Evolutionary conservation across 805 yeast species (phyloP).

Genomic region (Candida ficus): DNA sequence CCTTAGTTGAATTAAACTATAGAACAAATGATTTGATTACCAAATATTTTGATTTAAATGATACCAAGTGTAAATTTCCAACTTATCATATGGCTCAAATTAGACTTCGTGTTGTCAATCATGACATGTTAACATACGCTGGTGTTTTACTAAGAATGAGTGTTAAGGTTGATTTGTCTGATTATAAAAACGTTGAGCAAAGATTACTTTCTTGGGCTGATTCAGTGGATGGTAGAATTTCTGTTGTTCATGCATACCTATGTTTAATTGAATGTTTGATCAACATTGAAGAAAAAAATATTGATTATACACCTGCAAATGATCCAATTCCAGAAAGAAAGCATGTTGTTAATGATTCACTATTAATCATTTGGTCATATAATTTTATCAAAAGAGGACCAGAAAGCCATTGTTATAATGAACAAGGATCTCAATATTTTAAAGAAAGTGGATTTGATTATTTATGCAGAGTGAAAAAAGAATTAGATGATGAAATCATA

Average conservation of each 20-base stretch:
- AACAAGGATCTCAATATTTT: constrained; percentile 13
- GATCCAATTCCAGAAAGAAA: constrained; percentile 39
- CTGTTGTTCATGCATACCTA: constrained; percentile 52
- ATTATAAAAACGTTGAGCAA: constrained; percentile 39
- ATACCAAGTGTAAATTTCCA: constrained; percentile 50
- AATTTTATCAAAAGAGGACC: constrained; percentile 40
- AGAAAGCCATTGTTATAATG: constrained; percentile 21
- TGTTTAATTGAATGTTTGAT: constrained; percentile 52
- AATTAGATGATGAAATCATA: constrained; percentile 25
- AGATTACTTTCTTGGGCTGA: constrained; percentile 29
- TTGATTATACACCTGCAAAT: constrained; percentile 39
- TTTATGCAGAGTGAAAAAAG: constrained; percentile 26
- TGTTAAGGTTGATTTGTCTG: constrained; percentile 44
- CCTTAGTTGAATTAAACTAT: constrained; percentile 1
- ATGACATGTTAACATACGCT: constrained; percentile 66
- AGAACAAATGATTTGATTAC: constrained; percentile 9
- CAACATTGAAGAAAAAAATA: constrained; percentile 33
- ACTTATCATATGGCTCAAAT: constrained; percentile 65
- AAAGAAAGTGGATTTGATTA: constrained; percentile 29
- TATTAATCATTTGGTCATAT: constrained; percentile 41
- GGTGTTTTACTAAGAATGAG: constrained; percentile 75
- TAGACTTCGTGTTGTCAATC: constrained; percentile 58
- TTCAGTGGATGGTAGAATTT: constrained; percentile 41
- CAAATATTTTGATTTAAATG: constrained; percentile 29
- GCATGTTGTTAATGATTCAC: constrained; percentile 20